Percentiles rank a stretch among this genome's conserved stretches.
Evolutionary conservation across 768 basidiomycete species (phyloP).

Genomic region (Mycena kentingensis): DNA sequence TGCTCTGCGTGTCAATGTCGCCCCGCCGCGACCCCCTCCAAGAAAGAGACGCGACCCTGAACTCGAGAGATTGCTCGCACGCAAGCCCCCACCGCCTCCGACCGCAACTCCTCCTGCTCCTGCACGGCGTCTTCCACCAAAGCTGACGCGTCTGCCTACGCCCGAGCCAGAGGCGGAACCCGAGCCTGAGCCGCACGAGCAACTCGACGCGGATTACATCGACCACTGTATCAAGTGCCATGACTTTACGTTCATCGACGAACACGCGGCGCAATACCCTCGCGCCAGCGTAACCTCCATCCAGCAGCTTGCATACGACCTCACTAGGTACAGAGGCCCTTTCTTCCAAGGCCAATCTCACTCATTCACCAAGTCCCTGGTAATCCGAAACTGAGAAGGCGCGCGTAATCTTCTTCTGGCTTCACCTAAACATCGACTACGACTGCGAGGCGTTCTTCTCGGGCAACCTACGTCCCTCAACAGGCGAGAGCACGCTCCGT

Average conservation of each 20-base stretch:
- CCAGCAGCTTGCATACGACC: slow-evolving; percentile 40
- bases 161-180: slow-evolving; percentile 29
- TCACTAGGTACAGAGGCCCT: too few species aligned
- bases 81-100: slow-evolving; percentile 5
- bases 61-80: neutral
- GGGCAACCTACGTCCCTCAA: slow-evolving; percentile 38
- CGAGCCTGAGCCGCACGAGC: slow-evolving; percentile 10
- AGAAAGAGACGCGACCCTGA: neutral
- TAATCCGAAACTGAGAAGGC: slow-evolving; percentile 46
- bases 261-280: slow-evolving; percentile 46
- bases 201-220: too few species aligned
- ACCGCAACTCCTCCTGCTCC: slow-evolving; percentile 19
- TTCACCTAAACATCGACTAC: slow-evolving; percentile 49
- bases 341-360: too few species aligned
- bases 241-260: slow-evolving; percentile 45
- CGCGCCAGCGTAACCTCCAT: slow-evolving; percentile 41
- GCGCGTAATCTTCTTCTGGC: slow-evolving; percentile 49
- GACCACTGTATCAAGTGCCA: slow-evolving; percentile 44
- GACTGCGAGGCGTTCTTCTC: slow-evolving; percentile 46
- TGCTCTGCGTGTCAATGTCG: too few species aligned
- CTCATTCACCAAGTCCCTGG: too few species aligned
- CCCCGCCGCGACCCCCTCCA: slow-evolving; percentile 36
- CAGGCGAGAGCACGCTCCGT: slow-evolving; percentile 40
- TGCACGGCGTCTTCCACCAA: slow-evolving; percentile 33
- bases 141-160: slow-evolving; percentile 33